Evolutionary conservation across 2,329 filamentous ascomycete species (phyloP).

Genomic region (Exophiala calicioides): DNA sequence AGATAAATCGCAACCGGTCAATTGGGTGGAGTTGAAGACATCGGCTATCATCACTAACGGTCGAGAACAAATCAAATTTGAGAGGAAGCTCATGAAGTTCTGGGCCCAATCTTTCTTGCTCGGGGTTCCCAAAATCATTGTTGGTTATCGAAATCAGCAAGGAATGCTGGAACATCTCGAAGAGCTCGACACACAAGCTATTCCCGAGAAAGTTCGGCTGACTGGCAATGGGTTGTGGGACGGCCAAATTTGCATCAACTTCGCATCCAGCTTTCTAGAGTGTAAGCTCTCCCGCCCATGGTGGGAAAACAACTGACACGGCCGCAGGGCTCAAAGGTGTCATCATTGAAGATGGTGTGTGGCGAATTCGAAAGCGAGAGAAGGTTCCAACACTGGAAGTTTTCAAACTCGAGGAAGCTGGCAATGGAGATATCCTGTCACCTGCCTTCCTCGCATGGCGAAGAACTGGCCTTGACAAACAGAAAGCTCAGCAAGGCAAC

Average conservation of each 20-base stretch:
- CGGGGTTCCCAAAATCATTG: slow-evolving; percentile 85
- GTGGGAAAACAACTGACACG: slow-evolving; percentile 5
- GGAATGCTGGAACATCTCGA: slow-evolving; percentile 73
- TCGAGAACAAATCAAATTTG: slow-evolving; percentile 72
- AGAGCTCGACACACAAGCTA: slow-evolving; percentile 75
- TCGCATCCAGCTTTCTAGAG: slow-evolving; percentile 73
- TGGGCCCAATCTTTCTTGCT: slow-evolving; percentile 97
- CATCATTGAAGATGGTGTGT: slow-evolving; percentile 70
- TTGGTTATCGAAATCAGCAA: slow-evolving; percentile 76
- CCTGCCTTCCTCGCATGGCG: slow-evolving; percentile 76
- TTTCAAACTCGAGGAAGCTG: slow-evolving; percentile 70
- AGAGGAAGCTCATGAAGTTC: slow-evolving; percentile 89
- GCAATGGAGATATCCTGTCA: slow-evolving; percentile 74
- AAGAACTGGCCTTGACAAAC: slow-evolving; percentile 30
- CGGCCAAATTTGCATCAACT: slow-evolving; percentile 91
- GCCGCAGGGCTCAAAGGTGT: slow-evolving; percentile 61
- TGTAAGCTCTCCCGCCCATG: slow-evolving; percentile 57
- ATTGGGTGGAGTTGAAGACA: slow-evolving; percentile 96
- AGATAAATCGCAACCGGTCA: slow-evolving; percentile 66
- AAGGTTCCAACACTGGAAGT: slow-evolving; percentile 69
- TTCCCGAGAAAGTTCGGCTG: slow-evolving; percentile 73
- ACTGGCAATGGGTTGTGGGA: slow-evolving; percentile 74
- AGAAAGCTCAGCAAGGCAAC: slow-evolving; percentile 6
- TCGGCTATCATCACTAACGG: slow-evolving; percentile 69
- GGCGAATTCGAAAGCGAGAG: slow-evolving; percentile 71